Percentiles rank a stretch among this genome's conserved stretches.
Conservation (phyloP, 2,329 filamentous ascomycete genomes). For the Colletotrichum tofieldiae region DNA sequence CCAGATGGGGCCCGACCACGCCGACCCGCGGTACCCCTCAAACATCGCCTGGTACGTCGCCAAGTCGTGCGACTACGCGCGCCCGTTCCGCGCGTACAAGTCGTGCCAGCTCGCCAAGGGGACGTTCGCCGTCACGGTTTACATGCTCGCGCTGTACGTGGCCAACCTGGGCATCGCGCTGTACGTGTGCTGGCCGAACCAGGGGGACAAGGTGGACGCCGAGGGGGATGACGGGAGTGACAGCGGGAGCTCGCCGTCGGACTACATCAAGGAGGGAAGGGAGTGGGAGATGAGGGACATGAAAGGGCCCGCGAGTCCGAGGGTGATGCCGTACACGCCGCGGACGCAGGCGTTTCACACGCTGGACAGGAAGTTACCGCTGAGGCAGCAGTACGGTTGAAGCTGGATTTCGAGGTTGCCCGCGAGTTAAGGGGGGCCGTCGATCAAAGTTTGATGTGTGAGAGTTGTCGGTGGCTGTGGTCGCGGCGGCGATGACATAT, state of each 20-base stretch:
- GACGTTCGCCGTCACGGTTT: constrained; percentile 74
- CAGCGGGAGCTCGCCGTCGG: constrained; percentile 51
- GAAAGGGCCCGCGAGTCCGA: constrained; percentile 54
- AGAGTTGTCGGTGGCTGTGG: too few species aligned
- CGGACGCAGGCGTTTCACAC: constrained; percentile 78
- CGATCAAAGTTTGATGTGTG: neutral
- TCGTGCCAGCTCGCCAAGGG: constrained; percentile 80
- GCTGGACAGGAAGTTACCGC: constrained; percentile 71
- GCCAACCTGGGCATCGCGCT: constrained; percentile 72
- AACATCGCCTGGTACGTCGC: constrained; percentile 82
- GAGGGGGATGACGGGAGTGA: constrained; percentile 54
- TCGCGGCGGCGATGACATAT: neutral
- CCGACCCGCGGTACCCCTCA: constrained; percentile 74
- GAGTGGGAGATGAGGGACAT: constrained; percentile 74
- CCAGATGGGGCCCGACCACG: constrained; percentile 81
- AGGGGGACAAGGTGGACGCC: constrained; percentile 65
- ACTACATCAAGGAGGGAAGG: constrained; percentile 56
- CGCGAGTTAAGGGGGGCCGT: neutral
- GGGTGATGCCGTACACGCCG: constrained; percentile 71
- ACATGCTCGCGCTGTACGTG: constrained; percentile 77
- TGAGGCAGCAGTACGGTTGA: constrained; percentile 56
- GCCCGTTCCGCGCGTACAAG: constrained; percentile 65
- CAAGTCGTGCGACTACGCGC: constrained; percentile 76
- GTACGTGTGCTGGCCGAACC: constrained; percentile 72
- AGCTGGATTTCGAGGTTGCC: neutral